Base-by-base conservation (phyloP, 208 protist species). In the Crithidia acanthocephali region DNA sequence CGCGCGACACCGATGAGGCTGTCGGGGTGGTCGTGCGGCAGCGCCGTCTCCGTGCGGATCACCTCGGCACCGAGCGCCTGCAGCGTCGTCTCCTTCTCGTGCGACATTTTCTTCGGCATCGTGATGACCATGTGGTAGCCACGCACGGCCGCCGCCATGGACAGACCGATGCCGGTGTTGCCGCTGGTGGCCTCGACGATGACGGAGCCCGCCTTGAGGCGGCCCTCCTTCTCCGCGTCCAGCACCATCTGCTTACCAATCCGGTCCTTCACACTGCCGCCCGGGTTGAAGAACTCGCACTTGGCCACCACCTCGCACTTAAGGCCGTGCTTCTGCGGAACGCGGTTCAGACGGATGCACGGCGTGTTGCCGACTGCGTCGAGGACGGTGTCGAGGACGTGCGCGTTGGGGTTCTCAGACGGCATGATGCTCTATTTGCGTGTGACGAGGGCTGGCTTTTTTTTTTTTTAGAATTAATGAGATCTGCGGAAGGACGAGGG, bases 81-180 rank as follows among this genome's bases (percentile, higher is more conserved):
- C 28, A 99, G 62, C 11, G 95, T 88, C 53, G 87, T 73, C 66
- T 97, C 93, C 83, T 99, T 99, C 81, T 99, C 98, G 57, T 98
- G 86, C 30, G 92, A 98, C 98, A 99, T 99, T 83, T 99, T 99
- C 77, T 99, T 97, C 23, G 98, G 98, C 82, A 99, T 93, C 53
- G 97, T 98, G 75, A 99, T 98, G 64, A 99, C 92, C 87, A 98
- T 98, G 32, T 87, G 74, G 83, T 99, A 99, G 42, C 98, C 98
- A 60, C 91, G 89, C 23, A 98, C 88, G 22, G 97, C 94, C 28
- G 94, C 94, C n/a, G 95, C 90, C 64, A 99, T 80, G 32, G 98
- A 95, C 27, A 99, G 85, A 50, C 97, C 98, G 66, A 99, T 98
- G 61, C 96, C 96, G 25, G 94, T 98, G 84, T 98, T 98, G 74